These are phyloP conservation scores for Passiflora organensis DNA, from an alignment of 345 rosid genomes.

Conservation along the genomic window DNA sequence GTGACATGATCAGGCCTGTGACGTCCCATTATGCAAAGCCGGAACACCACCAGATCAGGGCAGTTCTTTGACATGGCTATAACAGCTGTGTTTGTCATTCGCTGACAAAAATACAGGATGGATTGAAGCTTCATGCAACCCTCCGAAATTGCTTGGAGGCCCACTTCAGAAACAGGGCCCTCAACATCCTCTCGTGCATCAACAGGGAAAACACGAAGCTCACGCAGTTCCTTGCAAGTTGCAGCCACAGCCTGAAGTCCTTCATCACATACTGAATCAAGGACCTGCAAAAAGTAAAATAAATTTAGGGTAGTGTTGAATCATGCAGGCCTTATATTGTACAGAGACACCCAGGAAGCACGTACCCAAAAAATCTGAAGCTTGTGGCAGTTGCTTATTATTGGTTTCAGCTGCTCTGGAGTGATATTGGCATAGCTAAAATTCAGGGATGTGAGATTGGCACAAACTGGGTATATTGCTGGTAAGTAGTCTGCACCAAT, in stretches of 20 bases:
- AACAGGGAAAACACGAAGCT: constrained; percentile 79
- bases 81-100: constrained; percentile 85
- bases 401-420: constrained; percentile 62
- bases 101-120: constrained; percentile 75
- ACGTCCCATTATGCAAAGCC: constrained; percentile 88
- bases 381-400: constrained; percentile 62
- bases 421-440: constrained; percentile 72
- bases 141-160: constrained; percentile 75
- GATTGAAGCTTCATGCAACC: constrained; percentile 75
- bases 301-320: constrained; percentile 20
- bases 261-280: constrained; percentile 78
- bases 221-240: constrained; percentile 68
- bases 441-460: constrained; percentile 74
- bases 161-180: constrained; percentile 69
- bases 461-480: constrained; percentile 64
- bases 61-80: constrained; percentile 78
- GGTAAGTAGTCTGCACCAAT: constrained; percentile 53
- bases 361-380: constrained; percentile 81
- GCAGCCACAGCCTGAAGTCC: constrained; percentile 81
- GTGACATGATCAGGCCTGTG: constrained; percentile 66
- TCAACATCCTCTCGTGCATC: constrained; percentile 62
- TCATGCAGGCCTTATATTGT: constrained; percentile 8
- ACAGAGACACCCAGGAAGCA: neutral
- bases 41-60: constrained; percentile 66
- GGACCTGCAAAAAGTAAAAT: constrained; percentile 49